Evolutionary conservation across 495 filamentous ascomycete genomes (phyloP).

Genomic region (Hyaloscypha bicolor): DNA sequence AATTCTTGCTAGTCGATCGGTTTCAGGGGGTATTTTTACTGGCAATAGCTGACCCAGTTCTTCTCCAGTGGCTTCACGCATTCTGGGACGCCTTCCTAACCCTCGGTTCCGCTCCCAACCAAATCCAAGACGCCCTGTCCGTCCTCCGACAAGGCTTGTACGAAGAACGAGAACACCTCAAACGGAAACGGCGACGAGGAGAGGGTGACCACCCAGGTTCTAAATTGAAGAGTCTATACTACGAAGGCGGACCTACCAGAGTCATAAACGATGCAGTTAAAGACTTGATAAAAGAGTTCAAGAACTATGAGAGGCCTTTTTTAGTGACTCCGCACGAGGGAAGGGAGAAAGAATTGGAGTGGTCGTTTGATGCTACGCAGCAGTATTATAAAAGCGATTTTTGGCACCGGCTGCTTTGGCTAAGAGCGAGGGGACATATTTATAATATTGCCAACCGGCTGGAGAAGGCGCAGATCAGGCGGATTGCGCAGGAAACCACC

Average conservation of each 20-base stretch:
- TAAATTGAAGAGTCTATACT: slow-evolving; percentile 15
- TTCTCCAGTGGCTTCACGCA: slow-evolving; percentile 20
- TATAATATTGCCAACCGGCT: slow-evolving; percentile 25
- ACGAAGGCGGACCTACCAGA: slow-evolving; percentile 23
- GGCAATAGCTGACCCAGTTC: not conserved
- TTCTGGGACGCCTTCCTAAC: slow-evolving; percentile 28
- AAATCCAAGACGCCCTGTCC: slow-evolving; percentile 26
- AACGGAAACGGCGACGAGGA: slow-evolving; percentile 20
- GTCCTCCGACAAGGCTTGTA: slow-evolving; percentile 29
- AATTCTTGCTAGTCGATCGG: not conserved
- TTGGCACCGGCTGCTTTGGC: slow-evolving; percentile 25
- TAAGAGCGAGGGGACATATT: slow-evolving; percentile 21
- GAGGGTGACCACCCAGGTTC: not conserved
- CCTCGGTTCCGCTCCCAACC: slow-evolving; percentile 19
- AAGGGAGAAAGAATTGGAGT: slow-evolving; percentile 31
- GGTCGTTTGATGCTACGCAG: slow-evolving; percentile 32
- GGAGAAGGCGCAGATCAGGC: slow-evolving; percentile 29
- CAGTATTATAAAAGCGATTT: slow-evolving; percentile 30
- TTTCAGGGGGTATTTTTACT: not conserved
- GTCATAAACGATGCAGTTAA: slow-evolving; percentile 32
- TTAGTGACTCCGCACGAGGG: slow-evolving; percentile 24
- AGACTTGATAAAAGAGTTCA: slow-evolving; percentile 30
- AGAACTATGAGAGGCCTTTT: slow-evolving; percentile 25
- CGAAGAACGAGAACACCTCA: slow-evolving; percentile 32
- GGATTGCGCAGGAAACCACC: slow-evolving; percentile 27